phyloP scores from a whole-genome alignment of 441 rosid species.

The Populus hybrid region DNA sequence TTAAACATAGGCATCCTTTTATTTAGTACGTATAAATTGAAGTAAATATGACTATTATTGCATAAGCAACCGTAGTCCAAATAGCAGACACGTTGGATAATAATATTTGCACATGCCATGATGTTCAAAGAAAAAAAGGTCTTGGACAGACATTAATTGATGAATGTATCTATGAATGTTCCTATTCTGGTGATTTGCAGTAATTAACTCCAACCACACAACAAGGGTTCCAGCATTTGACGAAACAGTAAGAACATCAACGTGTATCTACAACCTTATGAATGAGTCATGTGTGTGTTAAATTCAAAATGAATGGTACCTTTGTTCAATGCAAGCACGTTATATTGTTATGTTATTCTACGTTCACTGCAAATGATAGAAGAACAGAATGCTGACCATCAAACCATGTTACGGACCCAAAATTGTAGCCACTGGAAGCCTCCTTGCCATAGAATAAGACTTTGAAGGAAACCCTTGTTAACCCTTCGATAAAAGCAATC shows the following conservation, averaged over 20 bases:
- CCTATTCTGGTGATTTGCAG: not conserved
- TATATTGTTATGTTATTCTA: conserved; percentile 19
- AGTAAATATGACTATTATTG: not conserved
- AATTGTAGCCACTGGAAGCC: conserved; percentile 49
- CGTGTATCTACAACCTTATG: not conserved
- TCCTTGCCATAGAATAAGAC: conserved; percentile 41
- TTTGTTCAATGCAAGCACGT: not conserved
- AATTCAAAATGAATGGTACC: not conserved
- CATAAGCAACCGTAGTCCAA: not conserved
- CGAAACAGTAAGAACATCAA: not conserved
- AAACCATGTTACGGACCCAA: conserved; percentile 58
- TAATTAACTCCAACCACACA: not conserved
- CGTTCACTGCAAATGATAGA: conserved; percentile 45
- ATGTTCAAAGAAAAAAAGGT: not conserved
- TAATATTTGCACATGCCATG: not conserved
- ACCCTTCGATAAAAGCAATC: conserved; percentile 35
- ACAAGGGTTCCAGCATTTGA: not conserved
- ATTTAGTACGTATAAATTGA: not conserved
- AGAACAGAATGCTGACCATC: conserved; percentile 47
- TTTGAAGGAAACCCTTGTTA: conserved; percentile 32
- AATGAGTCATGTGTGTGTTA: not conserved
- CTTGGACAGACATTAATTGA: not conserved
- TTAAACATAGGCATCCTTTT: not conserved
- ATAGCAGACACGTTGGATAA: not conserved
- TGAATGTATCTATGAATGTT: too few relatives aligned